phyloP scores from a whole-genome alignment of 2,329 filamentous ascomycete species.

The Colletotrichum paranaense region DNA sequence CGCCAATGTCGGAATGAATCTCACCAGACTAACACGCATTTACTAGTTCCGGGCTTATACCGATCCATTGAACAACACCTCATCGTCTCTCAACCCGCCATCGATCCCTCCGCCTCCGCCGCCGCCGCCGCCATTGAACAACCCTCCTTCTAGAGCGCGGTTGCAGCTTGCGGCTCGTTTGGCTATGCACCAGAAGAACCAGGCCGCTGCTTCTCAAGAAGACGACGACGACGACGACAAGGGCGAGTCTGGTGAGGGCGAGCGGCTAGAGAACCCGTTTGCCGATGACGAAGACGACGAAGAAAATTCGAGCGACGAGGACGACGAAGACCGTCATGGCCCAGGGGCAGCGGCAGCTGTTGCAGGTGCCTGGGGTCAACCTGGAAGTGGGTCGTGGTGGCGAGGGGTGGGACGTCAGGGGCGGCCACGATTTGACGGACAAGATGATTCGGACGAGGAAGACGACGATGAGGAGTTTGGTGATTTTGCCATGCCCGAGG shows the following conservation, averaged over 20 bases:
- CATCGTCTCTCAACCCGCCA: constrained; percentile 63
- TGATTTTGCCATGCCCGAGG: constrained; percentile 75
- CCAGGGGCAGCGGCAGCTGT: constrained; percentile 37
- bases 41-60: constrained; percentile 69
- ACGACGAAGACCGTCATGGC: constrained; percentile 53
- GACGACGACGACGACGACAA: constrained; percentile 49
- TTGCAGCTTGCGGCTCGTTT: constrained; percentile 91
- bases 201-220: constrained; percentile 54
- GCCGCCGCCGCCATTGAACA: constrained; percentile 84
- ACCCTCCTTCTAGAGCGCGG: constrained; percentile 86
- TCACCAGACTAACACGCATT: constrained; percentile 23
- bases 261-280: constrained; percentile 61
- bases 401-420: constrained; percentile 50
- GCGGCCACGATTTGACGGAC: constrained; percentile 52
- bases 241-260: constrained; percentile 33
- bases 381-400: constrained; percentile 61
- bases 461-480: constrained; percentile 74
- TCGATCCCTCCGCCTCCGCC: constrained; percentile 70
- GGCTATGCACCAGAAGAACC: constrained; percentile 77
- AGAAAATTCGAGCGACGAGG: constrained; percentile 63
- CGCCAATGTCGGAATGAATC: background rate
- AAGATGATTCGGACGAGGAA: constrained; percentile 60
- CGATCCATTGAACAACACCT: constrained; percentile 62
- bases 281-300: constrained; percentile 65
- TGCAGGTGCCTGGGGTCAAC: constrained; percentile 41